Base-by-base conservation (phyloP, 2,329 filamentous ascomycete genomes). In the Nothophoma quercina region DNA sequence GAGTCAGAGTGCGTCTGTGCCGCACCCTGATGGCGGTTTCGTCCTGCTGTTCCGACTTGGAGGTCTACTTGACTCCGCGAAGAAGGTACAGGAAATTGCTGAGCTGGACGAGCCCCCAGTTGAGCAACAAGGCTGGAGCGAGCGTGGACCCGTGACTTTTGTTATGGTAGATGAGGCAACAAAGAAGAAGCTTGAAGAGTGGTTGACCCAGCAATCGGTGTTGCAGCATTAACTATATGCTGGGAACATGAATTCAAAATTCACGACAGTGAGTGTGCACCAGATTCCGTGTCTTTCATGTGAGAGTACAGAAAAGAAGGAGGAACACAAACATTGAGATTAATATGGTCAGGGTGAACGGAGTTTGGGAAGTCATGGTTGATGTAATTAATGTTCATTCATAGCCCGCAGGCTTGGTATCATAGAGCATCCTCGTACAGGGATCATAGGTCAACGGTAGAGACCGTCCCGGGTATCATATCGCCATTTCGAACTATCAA, bases 11-110 rank as follows among this genome's bases (percentile, higher is more conserved):
- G 68, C 45, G 13, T 58, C 25, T 21, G 62, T 60, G 7, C 61
- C 66, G 1, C 54, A 56, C 6, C 47, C 47, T 5, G 56, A 56
- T 7, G 51, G 57, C 3, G 57, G 51, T 1, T 40, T 65, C 28
- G 61, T 64, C 43, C 67, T 69, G 41, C 44, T 72, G 3, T 65
- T 74, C 21, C 63, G 71, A 25, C 41, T 75, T 13, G 62, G 61
- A 2, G 68, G 70, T 0, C 46, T 68, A 0, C 45, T 68, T 8
- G 48, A 63, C 12, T 55, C 50, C 18, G 42, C 57, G 6, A 59
- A 67, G 53, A 67, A 65, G 38, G 61, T 72, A 7, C 58, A 65
- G 58, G 55, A 67, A 42, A 51, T 71, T 36, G 61, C 64, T 34
- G 52, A 56, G 36, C 46, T 74, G 60, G 61, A 70, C 35, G 46